These are phyloP conservation scores for Pleurotus sapidus DNA, from an alignment of 768 basidiomycete species.

Conservation along the genomic window DNA sequence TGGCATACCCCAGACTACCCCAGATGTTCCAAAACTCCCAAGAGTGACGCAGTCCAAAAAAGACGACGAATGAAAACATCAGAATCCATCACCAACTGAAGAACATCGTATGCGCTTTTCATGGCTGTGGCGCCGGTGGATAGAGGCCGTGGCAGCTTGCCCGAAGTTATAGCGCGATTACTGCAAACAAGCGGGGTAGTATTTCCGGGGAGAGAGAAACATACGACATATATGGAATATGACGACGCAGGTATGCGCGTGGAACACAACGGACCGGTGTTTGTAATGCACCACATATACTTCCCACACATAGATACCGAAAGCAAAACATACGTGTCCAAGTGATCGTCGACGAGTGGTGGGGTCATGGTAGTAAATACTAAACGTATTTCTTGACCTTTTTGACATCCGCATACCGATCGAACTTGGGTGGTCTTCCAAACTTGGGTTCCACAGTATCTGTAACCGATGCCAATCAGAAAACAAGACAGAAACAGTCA, in stretches of 20 bases:
- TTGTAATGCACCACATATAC: neutral
- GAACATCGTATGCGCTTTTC: neutral
- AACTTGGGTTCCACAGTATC: slow-evolving; percentile 52
- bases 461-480: slow-evolving; percentile 18
- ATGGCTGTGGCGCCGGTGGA: neutral
- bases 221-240: slow-evolving; percentile 5
- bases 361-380: slow-evolving; percentile 12
- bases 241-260: neutral
- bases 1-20: slow-evolving; percentile 3
- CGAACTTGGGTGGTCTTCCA: slow-evolving; percentile 48
- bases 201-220: slow-evolving; percentile 8
- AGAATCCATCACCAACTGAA: neutral
- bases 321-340: neutral
- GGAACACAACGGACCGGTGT: neutral
- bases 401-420: slow-evolving; percentile 56
- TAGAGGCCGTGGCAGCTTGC: neutral
- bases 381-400: slow-evolving; percentile 43
- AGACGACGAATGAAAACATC: neutral
- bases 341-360: neutral
- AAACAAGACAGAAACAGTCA: slow-evolving; percentile 7
- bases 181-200: slow-evolving; percentile 6
- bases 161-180: slow-evolving; percentile 4
- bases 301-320: slow-evolving; percentile 3
- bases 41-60: neutral
- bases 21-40: neutral